These are phyloP conservation scores for Teratosphaeria destructans DNA, from an alignment of 2,329 filamentous ascomycete genomes.

Conservation along the genomic window DNA sequence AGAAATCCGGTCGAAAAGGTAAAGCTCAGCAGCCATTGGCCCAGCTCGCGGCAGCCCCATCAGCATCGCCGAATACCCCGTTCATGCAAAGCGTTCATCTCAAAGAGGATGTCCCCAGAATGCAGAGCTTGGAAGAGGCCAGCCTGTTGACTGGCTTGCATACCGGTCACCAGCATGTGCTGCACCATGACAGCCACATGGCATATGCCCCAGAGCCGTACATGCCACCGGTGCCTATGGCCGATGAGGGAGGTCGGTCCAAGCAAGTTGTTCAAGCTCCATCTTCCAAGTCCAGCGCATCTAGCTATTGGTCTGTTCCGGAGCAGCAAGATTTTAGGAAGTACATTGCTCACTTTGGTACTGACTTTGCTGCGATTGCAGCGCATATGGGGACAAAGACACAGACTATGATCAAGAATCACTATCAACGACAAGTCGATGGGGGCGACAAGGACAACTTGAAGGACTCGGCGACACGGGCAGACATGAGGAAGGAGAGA, in stretches of 20 bases:
- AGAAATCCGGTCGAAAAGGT: constrained; percentile 29
- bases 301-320: constrained; percentile 80
- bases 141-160: constrained; percentile 23
- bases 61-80: constrained; percentile 25
- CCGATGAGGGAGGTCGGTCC: constrained; percentile 15
- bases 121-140: constrained; percentile 23
- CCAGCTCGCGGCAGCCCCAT: constrained; percentile 20
- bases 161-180: constrained; percentile 10
- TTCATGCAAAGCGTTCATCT: constrained; percentile 8
- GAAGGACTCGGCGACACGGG: constrained; percentile 30
- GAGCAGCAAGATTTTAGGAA: constrained; percentile 68
- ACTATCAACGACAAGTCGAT: constrained; percentile 38
- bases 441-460: constrained; percentile 32
- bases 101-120: constrained; percentile 20
- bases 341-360: constrained; percentile 64
- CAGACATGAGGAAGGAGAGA: constrained; percentile 30
- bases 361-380: constrained; percentile 67
- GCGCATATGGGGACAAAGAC: constrained; percentile 75
- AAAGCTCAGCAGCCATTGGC: constrained; percentile 32
- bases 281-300: constrained; percentile 29
- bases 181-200: constrained; percentile 9
- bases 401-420: constrained; percentile 65
- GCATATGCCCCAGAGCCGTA: constrained; percentile 15
- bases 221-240: constrained; percentile 3
- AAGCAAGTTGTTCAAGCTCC: constrained; percentile 11